A percentile compares a stretch with the other conserved stretches of the same genome.
Evolutionary conservation across 768 basidiomycete species (phyloP).

Genomic region (Mycena haematopus): DNA sequence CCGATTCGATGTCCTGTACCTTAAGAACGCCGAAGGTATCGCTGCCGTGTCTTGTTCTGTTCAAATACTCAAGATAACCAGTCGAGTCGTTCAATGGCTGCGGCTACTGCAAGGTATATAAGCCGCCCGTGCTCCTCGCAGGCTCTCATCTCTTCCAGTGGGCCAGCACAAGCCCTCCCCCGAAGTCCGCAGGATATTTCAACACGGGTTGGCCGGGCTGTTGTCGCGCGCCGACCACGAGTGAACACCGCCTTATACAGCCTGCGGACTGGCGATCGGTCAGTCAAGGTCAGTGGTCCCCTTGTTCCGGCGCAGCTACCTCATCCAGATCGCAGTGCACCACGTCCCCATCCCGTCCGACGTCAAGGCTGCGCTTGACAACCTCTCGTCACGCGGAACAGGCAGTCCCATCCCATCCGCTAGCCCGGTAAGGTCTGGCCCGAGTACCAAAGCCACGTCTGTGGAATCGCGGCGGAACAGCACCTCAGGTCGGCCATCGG

Average conservation of each 20-base stretch:
- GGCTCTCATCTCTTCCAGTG: slow-evolving; percentile 55
- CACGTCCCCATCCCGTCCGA: slow-evolving; percentile 75
- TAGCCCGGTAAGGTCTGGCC: slow-evolving; percentile 36
- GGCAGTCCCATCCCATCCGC: slow-evolving; percentile 40
- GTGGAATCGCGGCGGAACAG: slow-evolving; percentile 53
- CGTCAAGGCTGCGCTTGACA: slow-evolving; percentile 71
- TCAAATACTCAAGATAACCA: slow-evolving; percentile 37
- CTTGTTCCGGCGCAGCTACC: slow-evolving; percentile 11
- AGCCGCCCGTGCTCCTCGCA: slow-evolving; percentile 23
- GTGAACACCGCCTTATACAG: slow-evolving; percentile 67
- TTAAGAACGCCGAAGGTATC: slow-evolving; percentile 89
- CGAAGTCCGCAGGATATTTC: slow-evolving; percentile 61
- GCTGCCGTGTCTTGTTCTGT: slow-evolving; percentile 16
- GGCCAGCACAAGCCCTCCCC: slow-evolving; percentile 65
- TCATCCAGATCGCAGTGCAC: slow-evolving; percentile 51
- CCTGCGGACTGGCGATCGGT: slow-evolving; percentile 84
- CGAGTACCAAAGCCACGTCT: slow-evolving; percentile 40
- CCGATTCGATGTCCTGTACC: slow-evolving; percentile 75
- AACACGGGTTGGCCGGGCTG: slow-evolving; percentile 91
- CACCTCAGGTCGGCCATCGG: slow-evolving; percentile 37
- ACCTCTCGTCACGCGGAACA: slow-evolving; percentile 45
- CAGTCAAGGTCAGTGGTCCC: slow-evolving; percentile 45
- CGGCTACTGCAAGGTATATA: slow-evolving; percentile 85
- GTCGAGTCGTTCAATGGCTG: slow-evolving; percentile 86
- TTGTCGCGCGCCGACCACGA: slow-evolving; percentile 73